Evolutionary conservation across 805 yeast genomes (phyloP).

Genomic region (Diddensiella caesifluorescens): DNA sequence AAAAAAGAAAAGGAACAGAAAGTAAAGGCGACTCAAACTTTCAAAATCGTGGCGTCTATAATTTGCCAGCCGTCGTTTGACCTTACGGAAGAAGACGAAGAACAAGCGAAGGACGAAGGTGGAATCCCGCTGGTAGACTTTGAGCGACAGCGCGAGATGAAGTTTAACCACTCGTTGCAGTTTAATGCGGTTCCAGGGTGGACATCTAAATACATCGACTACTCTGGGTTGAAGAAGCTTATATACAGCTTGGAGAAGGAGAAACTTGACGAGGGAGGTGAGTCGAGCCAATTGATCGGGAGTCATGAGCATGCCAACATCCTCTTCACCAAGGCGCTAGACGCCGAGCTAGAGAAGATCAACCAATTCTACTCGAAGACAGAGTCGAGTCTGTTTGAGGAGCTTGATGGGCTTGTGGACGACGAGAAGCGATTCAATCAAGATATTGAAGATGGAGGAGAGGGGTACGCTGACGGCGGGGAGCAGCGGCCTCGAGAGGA

Average conservation of each 20-base stretch:
- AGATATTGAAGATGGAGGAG: constrained; percentile 32
- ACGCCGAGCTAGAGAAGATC: constrained; percentile 69
- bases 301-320: constrained; percentile 49
- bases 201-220: constrained; percentile 88
- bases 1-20: no score
- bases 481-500: neutral
- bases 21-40: no score
- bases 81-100: no score
- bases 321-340: constrained; percentile 67
- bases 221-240: constrained; percentile 78
- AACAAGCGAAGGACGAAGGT: neutral
- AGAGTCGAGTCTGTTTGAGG: constrained; percentile 51
- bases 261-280: constrained; percentile 28
- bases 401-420: constrained; percentile 50
- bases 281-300: constrained; percentile 31
- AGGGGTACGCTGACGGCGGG: neutral
- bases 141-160: constrained; percentile 49
- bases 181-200: constrained; percentile 98
- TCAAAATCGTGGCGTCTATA: no score
- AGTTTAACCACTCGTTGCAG: constrained; percentile 90
- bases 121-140: neutral
- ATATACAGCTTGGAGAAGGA: constrained; percentile 80
- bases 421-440: constrained; percentile 61
- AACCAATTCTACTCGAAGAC: constrained; percentile 67
- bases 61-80: no score